These are phyloP conservation scores for Cladophialophora immunda DNA, from an alignment of 2,329 filamentous ascomycete species.

Conservation along the genomic window DNA sequence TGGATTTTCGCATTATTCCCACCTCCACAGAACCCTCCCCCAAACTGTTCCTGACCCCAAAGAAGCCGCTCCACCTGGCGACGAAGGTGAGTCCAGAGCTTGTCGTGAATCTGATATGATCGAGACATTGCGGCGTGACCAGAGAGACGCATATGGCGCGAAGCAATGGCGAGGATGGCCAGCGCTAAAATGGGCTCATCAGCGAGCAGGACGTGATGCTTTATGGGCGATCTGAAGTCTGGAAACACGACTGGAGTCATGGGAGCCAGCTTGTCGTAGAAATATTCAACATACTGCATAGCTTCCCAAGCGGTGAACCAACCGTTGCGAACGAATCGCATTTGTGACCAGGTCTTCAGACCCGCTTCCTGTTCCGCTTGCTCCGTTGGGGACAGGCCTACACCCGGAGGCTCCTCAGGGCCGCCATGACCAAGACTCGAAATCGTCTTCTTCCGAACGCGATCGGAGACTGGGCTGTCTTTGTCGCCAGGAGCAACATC, in stretches of 20 bases:
- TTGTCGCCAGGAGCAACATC: constrained; percentile 27
- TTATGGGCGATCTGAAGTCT: constrained; percentile 83
- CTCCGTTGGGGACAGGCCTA: constrained; percentile 31
- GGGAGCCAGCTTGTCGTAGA: constrained; percentile 89
- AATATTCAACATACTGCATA: constrained; percentile 94
- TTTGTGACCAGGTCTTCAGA: constrained; percentile 85
- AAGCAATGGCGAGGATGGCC: constrained; percentile 89
- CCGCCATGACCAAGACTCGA: constrained; percentile 30
- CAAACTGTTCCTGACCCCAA: constrained; percentile 96
- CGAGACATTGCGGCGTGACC: constrained; percentile 83
- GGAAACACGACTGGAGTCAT: constrained; percentile 93
- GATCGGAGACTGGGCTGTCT: constrained; percentile 33
- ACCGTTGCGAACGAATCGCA: constrained; percentile 93
- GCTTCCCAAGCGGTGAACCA: constrained; percentile 96
- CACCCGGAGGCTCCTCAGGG: constrained; percentile 43
- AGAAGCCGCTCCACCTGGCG: constrained; percentile 95
- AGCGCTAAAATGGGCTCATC: constrained; percentile 94
- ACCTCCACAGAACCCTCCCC: constrained; percentile 82
- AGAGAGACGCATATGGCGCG: constrained; percentile 81
- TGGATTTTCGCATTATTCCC: constrained; percentile 68
- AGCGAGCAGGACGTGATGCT: constrained; percentile 79
- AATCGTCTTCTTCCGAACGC: constrained; percentile 30
- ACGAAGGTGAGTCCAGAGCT: constrained; percentile 91
- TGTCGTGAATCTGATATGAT: constrained; percentile 90
- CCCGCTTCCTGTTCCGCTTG: constrained; percentile 66